These are phyloP conservation scores for thale cress (Arabidopsis thaliana) DNA, from an alignment of 345 rosid species.

Conservation along the genomic window DNA sequence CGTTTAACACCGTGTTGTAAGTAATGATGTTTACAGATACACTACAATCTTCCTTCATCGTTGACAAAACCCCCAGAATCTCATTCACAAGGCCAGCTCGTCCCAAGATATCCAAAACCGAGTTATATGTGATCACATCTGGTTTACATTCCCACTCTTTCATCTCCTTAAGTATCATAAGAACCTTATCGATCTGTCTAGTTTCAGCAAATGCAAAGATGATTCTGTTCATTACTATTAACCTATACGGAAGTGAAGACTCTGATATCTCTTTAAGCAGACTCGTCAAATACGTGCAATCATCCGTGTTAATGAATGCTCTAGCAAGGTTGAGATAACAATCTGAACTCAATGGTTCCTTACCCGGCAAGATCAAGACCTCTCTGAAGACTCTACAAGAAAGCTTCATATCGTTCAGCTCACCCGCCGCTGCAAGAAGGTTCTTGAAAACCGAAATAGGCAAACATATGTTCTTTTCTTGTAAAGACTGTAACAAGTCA, in stretches of 20 bases:
- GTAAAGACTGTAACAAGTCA: conserved; percentile 52
- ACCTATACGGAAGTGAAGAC: conserved; percentile 51
- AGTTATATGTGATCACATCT: conserved; percentile 75
- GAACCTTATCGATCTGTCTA: conserved; percentile 69
- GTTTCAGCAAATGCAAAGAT: conserved; percentile 70
- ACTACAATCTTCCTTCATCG: conserved; percentile 66
- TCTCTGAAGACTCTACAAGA: conserved; percentile 40
- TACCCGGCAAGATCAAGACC: conserved; percentile 31
- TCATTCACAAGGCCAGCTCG: conserved; percentile 61
- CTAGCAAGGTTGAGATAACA: conserved; percentile 65
- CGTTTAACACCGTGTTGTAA: conserved; percentile 74
- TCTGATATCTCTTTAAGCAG: conserved; percentile 59
- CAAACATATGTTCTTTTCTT: conserved; percentile 49
- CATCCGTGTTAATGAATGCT: conserved; percentile 54
- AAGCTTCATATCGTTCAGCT: conserved; percentile 30
- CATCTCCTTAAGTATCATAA: conserved; percentile 58
- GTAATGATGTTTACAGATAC: conserved; percentile 62
- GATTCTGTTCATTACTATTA: conserved; percentile 59
- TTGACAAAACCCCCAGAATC: conserved; percentile 59
- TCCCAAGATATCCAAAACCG: conserved; percentile 69
- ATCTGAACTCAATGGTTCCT: conserved; percentile 53
- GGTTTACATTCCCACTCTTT: conserved; percentile 57
- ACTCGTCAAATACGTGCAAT: conserved; percentile 46
- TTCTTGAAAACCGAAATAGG: conserved; percentile 42
- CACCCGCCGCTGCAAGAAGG: conserved; percentile 51